phyloP scores from a whole-genome alignment of 2,329 filamentous ascomycete species.

The Graphium sp. region DNA sequence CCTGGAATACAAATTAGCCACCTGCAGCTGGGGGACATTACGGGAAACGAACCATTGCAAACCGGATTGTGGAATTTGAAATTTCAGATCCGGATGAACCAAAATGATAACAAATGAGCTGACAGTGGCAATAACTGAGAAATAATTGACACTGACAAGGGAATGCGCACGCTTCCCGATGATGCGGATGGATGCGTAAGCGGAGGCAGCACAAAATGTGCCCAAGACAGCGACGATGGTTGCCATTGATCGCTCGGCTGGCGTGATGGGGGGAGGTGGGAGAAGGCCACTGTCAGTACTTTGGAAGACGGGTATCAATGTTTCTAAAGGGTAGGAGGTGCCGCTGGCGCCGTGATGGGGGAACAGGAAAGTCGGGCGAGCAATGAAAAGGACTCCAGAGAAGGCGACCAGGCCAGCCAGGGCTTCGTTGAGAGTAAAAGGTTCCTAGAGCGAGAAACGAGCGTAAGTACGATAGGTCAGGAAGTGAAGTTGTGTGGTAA shows the following conservation, averaged over 20 bases:
- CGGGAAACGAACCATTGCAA: constrained; percentile 11
- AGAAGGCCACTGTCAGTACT: constrained; percentile 11
- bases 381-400: constrained; percentile 58
- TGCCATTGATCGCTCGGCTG: constrained; percentile 46
- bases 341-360: constrained; percentile 7
- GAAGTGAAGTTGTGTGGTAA: fast-evolving
- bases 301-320: constrained; percentile 7
- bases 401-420: constrained; percentile 53
- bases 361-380: constrained; percentile 47
- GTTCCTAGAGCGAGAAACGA: constrained; percentile 45
- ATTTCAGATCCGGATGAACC: constrained; percentile 20
- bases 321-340: neutral
- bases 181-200: constrained; percentile 57
- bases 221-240: constrained; percentile 51
- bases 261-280: constrained; percentile 20
- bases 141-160: constrained; percentile 65
- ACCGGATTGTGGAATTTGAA: constrained; percentile 14
- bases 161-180: constrained; percentile 63
- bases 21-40: constrained; percentile 4
- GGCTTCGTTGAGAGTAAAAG: constrained; percentile 55
- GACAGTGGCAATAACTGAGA: constrained; percentile 48
- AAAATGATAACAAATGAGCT: constrained; percentile 45
- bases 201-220: constrained; percentile 49
- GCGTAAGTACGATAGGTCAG: constrained; percentile 6
- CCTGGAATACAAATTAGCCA: constrained; percentile 24